Base-by-base conservation (phyloP, 306 rosid genomes). In the Acacia confusa region DNA sequence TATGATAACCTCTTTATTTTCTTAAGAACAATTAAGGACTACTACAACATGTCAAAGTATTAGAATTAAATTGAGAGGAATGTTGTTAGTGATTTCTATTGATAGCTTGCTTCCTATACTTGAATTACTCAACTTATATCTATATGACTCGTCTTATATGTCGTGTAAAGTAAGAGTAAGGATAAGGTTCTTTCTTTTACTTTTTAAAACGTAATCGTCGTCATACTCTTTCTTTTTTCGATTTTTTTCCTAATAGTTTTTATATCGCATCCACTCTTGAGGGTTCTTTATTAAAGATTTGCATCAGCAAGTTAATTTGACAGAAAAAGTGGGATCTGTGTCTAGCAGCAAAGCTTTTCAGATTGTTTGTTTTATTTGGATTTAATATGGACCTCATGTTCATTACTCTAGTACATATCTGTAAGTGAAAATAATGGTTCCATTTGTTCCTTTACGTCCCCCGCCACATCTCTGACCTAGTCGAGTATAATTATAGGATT, bases 121-220 rank as follows among this genome's bases (percentile, higher is more conserved):
- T 75, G 79, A 85, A 84, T 72, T 69, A 58, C 38, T 40, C 25
- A 55, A 78, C 80, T 75, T 77, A 73, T 27, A 41, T 80, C 43
- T 1, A 84, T 72, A 57, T 55, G 61, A n/a, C 8, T 20, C 61
- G 61, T 55, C n/a, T 53, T 16, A 45, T 70, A 55, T 85, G 89
- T 17, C 92, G 93, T 90, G 97, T 89, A 89, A 92, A 92, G 97
- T 84, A 8, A 0, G 65, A 71, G 66, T 85, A 78, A 45, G 86
- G 95, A 91, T 89, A 91, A 89, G 91, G 86, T 83, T 89, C 83
- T 58, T 25, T 7, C 64, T 79, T 86, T 70, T 74, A 34, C 80
- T 87, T 83, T 67, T 70, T 0, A 66, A 73, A 76, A 76, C 84
- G 63, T 75, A 78, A 80, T 84, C 85, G 70, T 75, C 82, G 72